A percentile compares a stretch with the other conserved stretches of the same genome.
Conservation (phyloP, 2,329 filamentous ascomycete genomes). For the Aureobasidium sp. region DNA sequence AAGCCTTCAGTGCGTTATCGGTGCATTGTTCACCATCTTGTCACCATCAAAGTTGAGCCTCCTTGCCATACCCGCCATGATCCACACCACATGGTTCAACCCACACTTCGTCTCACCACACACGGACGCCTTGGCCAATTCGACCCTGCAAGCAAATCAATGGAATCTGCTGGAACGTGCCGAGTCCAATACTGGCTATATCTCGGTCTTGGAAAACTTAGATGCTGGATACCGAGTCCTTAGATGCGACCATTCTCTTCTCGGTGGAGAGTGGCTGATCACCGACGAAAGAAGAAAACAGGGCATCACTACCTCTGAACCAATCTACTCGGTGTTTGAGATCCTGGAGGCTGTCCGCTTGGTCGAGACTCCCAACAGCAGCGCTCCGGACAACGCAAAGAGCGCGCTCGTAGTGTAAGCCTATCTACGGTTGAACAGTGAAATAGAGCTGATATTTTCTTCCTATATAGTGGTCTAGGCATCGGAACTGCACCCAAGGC, state of each 20-base stretch:
- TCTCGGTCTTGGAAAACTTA: slow-evolving; percentile 76
- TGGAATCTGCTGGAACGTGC: slow-evolving; percentile 71
- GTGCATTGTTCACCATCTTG: slow-evolving; percentile 54
- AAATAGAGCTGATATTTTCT: not conserved
- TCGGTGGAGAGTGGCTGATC: slow-evolving; percentile 84
- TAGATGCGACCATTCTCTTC: slow-evolving; percentile 86
- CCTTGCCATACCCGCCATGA: slow-evolving; percentile 60
- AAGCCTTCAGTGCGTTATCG: slow-evolving; percentile 61
- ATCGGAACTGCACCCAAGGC: slow-evolving; percentile 87
- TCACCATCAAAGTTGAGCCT: slow-evolving; percentile 61
- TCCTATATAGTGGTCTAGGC: slow-evolving; percentile 60
- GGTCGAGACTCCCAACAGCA: slow-evolving; percentile 44
- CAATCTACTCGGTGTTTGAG: slow-evolving; percentile 91
- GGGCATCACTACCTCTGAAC: slow-evolving; percentile 57
- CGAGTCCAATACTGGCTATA: slow-evolving; percentile 84
- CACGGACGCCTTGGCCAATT: slow-evolving; percentile 55
- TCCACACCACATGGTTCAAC: slow-evolving; percentile 65
- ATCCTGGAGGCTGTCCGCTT: slow-evolving; percentile 89
- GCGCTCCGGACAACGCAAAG: slow-evolving; percentile 54
- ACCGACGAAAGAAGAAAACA: slow-evolving; percentile 31
- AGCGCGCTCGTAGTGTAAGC: slow-evolving; percentile 78
- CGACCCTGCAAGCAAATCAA: slow-evolving; percentile 52
- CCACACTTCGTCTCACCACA: slow-evolving; percentile 58
- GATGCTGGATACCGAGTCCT: slow-evolving; percentile 67
- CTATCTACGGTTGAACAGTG: too few species aligned